Base-by-base conservation (phyloP, 2,329 filamentous ascomycete species). In the Fusarium sp. region DNA sequence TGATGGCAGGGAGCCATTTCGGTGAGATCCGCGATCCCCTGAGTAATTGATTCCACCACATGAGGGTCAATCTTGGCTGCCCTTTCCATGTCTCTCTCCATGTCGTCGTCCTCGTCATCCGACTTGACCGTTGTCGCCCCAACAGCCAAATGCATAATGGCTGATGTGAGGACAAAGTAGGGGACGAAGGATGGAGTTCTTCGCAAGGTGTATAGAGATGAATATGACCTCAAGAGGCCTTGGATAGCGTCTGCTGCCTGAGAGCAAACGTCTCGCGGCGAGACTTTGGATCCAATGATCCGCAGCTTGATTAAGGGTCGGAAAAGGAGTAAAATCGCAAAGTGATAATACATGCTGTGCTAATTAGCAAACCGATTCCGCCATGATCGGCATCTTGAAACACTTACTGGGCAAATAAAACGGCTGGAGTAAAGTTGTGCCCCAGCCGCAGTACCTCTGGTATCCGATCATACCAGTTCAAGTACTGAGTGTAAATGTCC, bases 371-470 rank as follows among this genome's bases (percentile, higher is more conserved):
- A 32, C 27, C 10, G 6, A 32, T 12, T 20, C 27, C 9, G 9
- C 7, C 43, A 30, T 52, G 17, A 17, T 20, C 2, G 2, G 11
- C 27, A 52, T 14, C 6, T 10, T 52, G n/a, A 7, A 8, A 15
- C 27, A 30, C 93, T 86, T 85, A 94, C 93, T 95, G 93, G 40
- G 93, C 88, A 70, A 93, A 92, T 22, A 95, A 83, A 38, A 94
- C 92, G 54, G 93, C 91, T 12, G 93, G 92, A 4, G 92, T 92
- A 62, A 93, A 93, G 74, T 92, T 93, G 69, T 92, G 88, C 2
- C 90, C 90, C 4, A 94, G 81, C 25, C 88, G 86, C 59, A 95
- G 84, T 2, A 90, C 87, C 68, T 90, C 87, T 0, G 93, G 93
- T 68, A 95, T 88, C 30, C 84, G 85, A 66, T 90, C 89, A 79